Percentiles rank a stretch among this genome's conserved stretches.
phyloP scores from a whole-genome alignment of 2,329 filamentous ascomycete genomes.

The Rutstroemia sp. region DNA sequence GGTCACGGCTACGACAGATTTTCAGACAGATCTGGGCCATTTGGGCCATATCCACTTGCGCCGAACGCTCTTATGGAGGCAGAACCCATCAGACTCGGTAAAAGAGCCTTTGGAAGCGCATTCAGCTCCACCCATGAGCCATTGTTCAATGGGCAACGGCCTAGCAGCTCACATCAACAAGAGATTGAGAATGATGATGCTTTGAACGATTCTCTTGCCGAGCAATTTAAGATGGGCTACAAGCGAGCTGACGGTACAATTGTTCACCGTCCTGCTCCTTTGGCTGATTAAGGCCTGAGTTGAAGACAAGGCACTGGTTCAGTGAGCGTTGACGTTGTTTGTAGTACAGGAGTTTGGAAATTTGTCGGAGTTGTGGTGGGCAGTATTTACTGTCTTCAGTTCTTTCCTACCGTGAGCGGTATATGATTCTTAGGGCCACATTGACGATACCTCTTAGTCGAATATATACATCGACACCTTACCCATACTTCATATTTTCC shows the following conservation, averaged over 20 bases:
- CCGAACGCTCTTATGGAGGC: not conserved
- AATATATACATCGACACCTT: not conserved
- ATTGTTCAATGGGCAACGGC: slow-evolving; percentile 38
- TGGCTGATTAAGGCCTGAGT: no score
- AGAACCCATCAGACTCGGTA: slow-evolving; percentile 18
- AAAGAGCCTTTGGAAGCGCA: slow-evolving; percentile 22
- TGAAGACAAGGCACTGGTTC: no score
- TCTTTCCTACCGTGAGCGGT: not conserved
- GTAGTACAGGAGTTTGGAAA: not conserved
- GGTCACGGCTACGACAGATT: slow-evolving; percentile 10
- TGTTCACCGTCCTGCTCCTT: not conserved
- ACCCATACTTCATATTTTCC: not conserved
- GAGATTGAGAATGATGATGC: slow-evolving; percentile 18
- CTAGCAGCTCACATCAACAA: slow-evolving; percentile 25
- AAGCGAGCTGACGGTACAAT: slow-evolving; percentile 27
- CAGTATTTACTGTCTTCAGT: not conserved
- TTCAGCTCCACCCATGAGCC: slow-evolving; percentile 27
- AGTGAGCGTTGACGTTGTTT: not conserved
- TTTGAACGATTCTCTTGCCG: not conserved
- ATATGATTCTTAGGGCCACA: slow-evolving; percentile 1
- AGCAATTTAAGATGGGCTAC: slow-evolving; percentile 18
- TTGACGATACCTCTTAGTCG: slow-evolving; percentile 7
- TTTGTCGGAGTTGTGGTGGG: not conserved
- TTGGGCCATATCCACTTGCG: slow-evolving; percentile 16
- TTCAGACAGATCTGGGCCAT: slow-evolving; percentile 14